A percentile compares a stretch with the other conserved stretches of the same genome.
phyloP scores from a whole-genome alignment of 257 asterid species.

The Lycium ferocissimum region DNA sequence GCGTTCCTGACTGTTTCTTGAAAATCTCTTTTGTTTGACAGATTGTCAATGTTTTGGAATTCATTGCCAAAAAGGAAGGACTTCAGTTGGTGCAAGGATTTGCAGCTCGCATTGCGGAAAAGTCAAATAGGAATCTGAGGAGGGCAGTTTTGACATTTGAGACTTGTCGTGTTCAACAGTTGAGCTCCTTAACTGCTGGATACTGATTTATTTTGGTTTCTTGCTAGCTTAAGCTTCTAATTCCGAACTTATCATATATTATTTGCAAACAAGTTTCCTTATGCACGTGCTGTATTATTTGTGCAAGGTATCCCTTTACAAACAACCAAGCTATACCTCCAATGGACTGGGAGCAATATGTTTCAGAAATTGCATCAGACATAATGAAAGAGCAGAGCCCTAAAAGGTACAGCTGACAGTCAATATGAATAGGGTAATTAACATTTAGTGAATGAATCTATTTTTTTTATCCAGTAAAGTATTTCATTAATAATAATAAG shows the following conservation, averaged over 20 bases:
- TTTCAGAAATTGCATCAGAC: constrained; percentile 87
- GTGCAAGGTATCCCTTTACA: constrained; percentile 82
- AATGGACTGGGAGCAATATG: constrained; percentile 98
- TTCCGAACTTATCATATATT: background rate
- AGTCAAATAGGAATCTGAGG: constrained; percentile 89
- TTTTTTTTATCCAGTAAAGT: background rate
- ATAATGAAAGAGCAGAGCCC: constrained; percentile 97
- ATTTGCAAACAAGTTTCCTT: constrained; percentile 5
- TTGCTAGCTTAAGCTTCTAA: constrained; percentile 12
- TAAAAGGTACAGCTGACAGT: constrained; percentile 64
- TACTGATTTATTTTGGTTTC: constrained; percentile 13
- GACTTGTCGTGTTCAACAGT: constrained; percentile 97
- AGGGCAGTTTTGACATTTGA: constrained; percentile 91
- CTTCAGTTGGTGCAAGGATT: constrained; percentile 83
- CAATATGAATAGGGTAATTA: constrained; percentile 17
- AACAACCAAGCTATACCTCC: constrained; percentile 76
- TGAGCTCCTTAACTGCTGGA: constrained; percentile 41
- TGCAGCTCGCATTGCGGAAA: constrained; percentile 77
- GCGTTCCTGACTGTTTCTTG: background rate
- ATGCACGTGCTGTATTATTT: constrained; percentile 29
- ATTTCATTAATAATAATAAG: no score
- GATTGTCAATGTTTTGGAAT: constrained; percentile 82
- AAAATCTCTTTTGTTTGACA: constrained; percentile 36
- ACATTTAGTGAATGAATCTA: constrained; percentile 21
- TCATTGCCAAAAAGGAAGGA: constrained; percentile 90